Percentiles rank a stretch among this genome's conserved stretches.
Conservation (phyloP, 352 stramenopile genomes). For the Blastocystis sp. region DNA sequence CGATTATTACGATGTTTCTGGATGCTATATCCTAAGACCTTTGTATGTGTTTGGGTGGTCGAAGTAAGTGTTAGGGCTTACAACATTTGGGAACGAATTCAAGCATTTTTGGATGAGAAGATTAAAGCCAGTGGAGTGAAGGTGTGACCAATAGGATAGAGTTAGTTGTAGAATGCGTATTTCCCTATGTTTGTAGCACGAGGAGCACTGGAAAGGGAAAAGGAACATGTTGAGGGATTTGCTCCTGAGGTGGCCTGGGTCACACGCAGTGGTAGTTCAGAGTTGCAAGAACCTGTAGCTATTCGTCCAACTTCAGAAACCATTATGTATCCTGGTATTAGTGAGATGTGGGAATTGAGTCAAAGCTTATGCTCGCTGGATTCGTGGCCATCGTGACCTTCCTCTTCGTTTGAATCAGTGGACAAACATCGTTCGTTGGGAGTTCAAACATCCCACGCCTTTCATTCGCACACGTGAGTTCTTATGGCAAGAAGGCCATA, state of each 20-base stretch:
- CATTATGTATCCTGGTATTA: constrained; percentile 93
- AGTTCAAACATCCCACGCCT: constrained; percentile 96
- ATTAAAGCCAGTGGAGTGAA: constrained; percentile 79
- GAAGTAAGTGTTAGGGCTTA: constrained; percentile 80
- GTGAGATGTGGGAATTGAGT: constrained; percentile 78
- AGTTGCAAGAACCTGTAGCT: constrained; percentile 92
- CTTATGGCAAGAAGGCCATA: constrained; percentile 98
- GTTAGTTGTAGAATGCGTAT: constrained; percentile 82
- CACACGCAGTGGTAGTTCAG: constrained; percentile 87
- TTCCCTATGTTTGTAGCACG: constrained; percentile 97
- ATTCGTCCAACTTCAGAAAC: constrained; percentile 97
- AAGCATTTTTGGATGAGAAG: constrained; percentile 89
- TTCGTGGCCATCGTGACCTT: constrained; percentile 92
- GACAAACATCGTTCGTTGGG: constrained; percentile 99
- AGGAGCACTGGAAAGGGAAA: constrained; percentile 92
- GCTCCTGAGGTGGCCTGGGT: constrained; percentile 95
- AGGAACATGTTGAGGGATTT: constrained; percentile 98
- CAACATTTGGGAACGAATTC: constrained; percentile 98
- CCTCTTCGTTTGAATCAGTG: constrained; percentile 99
- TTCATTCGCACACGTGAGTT: constrained; percentile 98
- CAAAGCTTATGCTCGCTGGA: constrained; percentile 75
- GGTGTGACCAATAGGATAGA: not conserved
- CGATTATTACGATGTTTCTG: constrained; percentile 98
- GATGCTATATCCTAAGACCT: constrained; percentile 98
- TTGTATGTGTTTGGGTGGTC: constrained; percentile 72